Evolutionary conservation across 331 rosid species (phyloP).

Genomic region (Quercus tomentella): DNA sequence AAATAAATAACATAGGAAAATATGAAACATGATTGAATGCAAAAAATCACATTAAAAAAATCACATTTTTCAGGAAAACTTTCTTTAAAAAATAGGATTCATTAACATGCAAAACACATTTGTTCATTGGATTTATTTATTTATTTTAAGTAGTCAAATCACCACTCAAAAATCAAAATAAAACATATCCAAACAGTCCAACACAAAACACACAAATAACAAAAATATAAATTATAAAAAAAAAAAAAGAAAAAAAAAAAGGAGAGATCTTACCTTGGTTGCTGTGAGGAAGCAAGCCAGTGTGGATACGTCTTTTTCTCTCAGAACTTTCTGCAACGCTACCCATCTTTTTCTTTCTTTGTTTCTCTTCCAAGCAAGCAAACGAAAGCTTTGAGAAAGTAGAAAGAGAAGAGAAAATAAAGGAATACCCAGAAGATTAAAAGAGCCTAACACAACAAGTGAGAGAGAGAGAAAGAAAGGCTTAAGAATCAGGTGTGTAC

Average conservation of each 20-base stretch:
- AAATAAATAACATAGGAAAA: background rate
- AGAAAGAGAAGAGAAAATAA: background rate
- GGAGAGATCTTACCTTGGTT: conserved; percentile 15
- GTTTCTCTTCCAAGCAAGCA: background rate
- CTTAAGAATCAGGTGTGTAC: conserved; percentile 10
- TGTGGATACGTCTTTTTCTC: background rate
- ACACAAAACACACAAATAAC: background rate
- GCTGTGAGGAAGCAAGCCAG: background rate
- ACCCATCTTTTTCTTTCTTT: conserved; percentile 14
- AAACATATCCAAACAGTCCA: background rate
- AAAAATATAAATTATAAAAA: background rate
- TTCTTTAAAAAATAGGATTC: background rate
- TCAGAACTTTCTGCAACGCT: background rate
- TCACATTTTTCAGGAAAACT: background rate
- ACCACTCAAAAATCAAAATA: too few relatives aligned
- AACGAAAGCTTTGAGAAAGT: background rate
- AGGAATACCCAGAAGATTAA: background rate
- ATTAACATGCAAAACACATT: background rate
- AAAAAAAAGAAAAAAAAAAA: background rate
- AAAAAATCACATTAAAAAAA: background rate
- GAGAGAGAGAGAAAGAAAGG: conserved; percentile 6
- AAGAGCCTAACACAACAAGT: background rate
- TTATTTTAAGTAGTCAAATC: too few relatives aligned
- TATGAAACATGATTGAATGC: background rate
- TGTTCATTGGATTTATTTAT: too few relatives aligned